Percentiles rank a stretch among this genome's conserved stretches.
Evolutionary conservation across 495 filamentous ascomycete species (phyloP).

Genomic region (Friedmanniomyces endolithicus): DNA sequence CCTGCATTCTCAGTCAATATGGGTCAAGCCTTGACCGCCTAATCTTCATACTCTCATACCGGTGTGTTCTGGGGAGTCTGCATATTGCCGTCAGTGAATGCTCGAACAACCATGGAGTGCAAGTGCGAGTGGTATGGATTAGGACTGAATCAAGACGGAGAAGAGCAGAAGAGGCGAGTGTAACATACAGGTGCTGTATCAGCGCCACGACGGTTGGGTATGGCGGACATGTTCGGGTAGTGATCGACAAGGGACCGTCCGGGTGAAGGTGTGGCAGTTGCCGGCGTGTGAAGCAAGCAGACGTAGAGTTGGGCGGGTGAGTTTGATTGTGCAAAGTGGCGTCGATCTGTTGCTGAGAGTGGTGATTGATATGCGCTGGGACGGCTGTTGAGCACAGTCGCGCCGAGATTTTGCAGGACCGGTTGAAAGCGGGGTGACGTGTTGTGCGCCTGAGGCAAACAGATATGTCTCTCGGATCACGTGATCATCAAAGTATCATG

Average conservation of each 20-base stretch:
- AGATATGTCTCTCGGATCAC: too few relatives aligned
- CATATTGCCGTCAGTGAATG: conserved; percentile 1
- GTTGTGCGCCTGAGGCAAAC: neutral
- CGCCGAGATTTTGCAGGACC: too few relatives aligned
- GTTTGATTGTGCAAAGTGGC: neutral
- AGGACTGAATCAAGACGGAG: neutral
- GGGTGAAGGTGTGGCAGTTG: neutral
- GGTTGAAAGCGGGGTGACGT: too few relatives aligned
- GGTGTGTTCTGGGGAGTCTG: conserved; percentile 19
- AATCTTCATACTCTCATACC: neutral
- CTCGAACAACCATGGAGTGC: neutral
- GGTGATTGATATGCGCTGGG: neutral
- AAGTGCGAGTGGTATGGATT: neutral
- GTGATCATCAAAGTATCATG: too few relatives aligned
- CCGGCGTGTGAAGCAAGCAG: neutral
- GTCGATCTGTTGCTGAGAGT: neutral
- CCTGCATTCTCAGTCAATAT: conserved; percentile 69
- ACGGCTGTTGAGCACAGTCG: too few relatives aligned
- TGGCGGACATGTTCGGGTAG: conserved; percentile 3
- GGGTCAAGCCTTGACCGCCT: neutral
- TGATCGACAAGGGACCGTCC: neutral
- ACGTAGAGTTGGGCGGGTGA: neutral
- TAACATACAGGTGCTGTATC: conserved; percentile 8
- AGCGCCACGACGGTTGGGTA: conserved; percentile 8
- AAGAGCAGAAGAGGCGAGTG: neutral